Evolutionary conservation across 169 alveolate species (phyloP).

Genomic region (Eimeria sp.): DNA sequence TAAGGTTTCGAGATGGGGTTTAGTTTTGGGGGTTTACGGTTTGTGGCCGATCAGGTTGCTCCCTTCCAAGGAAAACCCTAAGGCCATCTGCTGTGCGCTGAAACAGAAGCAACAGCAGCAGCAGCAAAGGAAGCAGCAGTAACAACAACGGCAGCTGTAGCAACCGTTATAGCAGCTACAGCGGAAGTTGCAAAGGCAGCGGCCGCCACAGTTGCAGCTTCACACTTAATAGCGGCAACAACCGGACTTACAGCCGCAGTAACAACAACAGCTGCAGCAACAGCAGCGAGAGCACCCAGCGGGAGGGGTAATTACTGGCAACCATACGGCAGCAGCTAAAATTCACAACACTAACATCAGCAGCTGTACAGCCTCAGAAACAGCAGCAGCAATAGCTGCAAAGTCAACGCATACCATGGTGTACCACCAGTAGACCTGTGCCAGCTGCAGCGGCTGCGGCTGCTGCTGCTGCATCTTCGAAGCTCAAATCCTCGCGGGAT

Average conservation of each 20-base stretch:
- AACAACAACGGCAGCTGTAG: neutral
- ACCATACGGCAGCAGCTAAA: neutral
- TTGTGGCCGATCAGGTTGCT: neutral
- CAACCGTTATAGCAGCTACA: neutral
- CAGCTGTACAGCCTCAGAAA: neutral
- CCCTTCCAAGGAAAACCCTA: neutral
- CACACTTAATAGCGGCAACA: neutral
- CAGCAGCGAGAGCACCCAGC: neutral
- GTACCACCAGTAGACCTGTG: neutral
- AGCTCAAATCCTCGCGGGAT: neutral
- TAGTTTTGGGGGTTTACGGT: neutral
- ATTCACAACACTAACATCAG: neutral
- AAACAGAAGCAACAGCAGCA: slow-evolving; percentile 32
- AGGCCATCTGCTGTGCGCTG: neutral
- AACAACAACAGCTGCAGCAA: neutral
- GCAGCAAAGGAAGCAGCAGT: slow-evolving; percentile 9
- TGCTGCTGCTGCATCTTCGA: slow-evolving; percentile 18
- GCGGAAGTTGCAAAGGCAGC: neutral
- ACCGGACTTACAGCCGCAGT: neutral
- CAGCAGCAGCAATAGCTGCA: slow-evolving; percentile 22
- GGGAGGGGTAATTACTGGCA: neutral
- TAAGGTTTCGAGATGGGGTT: neutral
- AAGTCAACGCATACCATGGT: neutral
- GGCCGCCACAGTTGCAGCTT: neutral
- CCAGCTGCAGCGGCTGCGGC: neutral